Percentiles rank a stretch among this genome's conserved stretches.
Evolutionary conservation across 2,329 filamentous ascomycete genomes (phyloP).

Genomic region (Alternaria angustiovoidea): DNA sequence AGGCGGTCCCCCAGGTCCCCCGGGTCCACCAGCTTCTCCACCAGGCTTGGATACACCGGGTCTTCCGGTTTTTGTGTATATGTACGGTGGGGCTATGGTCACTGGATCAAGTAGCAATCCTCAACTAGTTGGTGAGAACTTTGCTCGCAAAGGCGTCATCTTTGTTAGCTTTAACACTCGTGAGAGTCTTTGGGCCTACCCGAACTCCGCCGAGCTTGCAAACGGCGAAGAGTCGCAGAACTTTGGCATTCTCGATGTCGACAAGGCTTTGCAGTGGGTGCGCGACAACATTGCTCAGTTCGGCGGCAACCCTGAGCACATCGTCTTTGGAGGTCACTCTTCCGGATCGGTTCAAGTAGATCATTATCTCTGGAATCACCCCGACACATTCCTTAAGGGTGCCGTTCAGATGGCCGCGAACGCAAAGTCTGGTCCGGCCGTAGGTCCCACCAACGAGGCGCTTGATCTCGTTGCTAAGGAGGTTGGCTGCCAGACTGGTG

Average conservation of each 20-base stretch:
- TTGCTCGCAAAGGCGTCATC: conserved; percentile 34
- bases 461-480: conserved; percentile 36
- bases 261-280: conserved; percentile 50
- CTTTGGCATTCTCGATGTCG: conserved; percentile 50
- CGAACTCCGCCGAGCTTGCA: conserved; percentile 51
- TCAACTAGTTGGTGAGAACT: conserved; percentile 53
- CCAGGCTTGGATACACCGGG: conserved; percentile 8
- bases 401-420: conserved; percentile 38
- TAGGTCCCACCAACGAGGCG: conserved; percentile 28
- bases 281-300: conserved; percentile 49
- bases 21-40: neutral
- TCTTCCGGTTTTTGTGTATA: conserved; percentile 52
- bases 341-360: conserved; percentile 39
- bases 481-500: conserved; percentile 30
- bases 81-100: conserved; percentile 56
- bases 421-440: conserved; percentile 35
- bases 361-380: conserved; percentile 38
- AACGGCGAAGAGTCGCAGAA: conserved; percentile 29
- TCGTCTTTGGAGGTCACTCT: conserved; percentile 54
- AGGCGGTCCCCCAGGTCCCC: neutral
- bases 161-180: conserved; percentile 40
- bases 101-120: conserved; percentile 53
- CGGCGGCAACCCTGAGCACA: conserved; percentile 53
- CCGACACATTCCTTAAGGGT: conserved; percentile 28
- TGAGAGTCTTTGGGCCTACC: conserved; percentile 52